Base-by-base conservation (phyloP, 208 protist species). In the Leishmania lainsoni region DNA sequence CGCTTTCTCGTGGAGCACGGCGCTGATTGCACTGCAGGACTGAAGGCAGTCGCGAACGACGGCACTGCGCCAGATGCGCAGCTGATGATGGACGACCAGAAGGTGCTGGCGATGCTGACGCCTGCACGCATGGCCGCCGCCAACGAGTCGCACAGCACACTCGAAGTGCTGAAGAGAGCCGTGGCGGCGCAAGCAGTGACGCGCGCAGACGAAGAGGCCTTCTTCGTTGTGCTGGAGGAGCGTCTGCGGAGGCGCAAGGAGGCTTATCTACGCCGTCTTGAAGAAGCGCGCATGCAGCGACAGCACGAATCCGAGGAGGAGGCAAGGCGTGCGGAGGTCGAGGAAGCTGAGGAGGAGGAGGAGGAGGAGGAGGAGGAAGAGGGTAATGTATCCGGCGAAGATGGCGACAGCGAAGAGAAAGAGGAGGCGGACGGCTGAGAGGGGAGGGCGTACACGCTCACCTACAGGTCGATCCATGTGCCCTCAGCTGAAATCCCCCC, bases 1-100 rank as follows among this genome's bases (percentile, higher is more conserved):
- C 79, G 79, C 59, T 93, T 90, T 78, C 86, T 97, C 16, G 76
- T 97, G 5, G 74, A 79, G 70, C 85, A 89, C 78, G 92, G 91
- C 39, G 90, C 87, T 1, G 83, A 94, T 73, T 61, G 48, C 42
- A 79, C 12, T 70, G 84, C 71, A 68, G 83, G 77, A 78, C 61
- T 84, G 52, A 39, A 45, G 63, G 63, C 51, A 26, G 20, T 73
- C 54, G 9, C 54, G 32, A 9, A 32, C 17, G 72, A 76, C 72
- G 72, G 72, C 32, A 22, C 52, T 14, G 72, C 72, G 49, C 49
- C 52, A 48, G 72, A 56, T 42, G 32, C 52, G 52, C n/a, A 52
- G 16, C 32, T 45, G 1, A 32, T 3, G 14, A 26, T 22, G 4
- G 42, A n/a, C 20, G 39, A 75, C 9, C 16, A 69, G 2, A 72